A percentile compares a stretch with the other conserved stretches of the same genome.
phyloP scores from a whole-genome alignment of 345 rosid species.

The Laguncularia racemosa region DNA sequence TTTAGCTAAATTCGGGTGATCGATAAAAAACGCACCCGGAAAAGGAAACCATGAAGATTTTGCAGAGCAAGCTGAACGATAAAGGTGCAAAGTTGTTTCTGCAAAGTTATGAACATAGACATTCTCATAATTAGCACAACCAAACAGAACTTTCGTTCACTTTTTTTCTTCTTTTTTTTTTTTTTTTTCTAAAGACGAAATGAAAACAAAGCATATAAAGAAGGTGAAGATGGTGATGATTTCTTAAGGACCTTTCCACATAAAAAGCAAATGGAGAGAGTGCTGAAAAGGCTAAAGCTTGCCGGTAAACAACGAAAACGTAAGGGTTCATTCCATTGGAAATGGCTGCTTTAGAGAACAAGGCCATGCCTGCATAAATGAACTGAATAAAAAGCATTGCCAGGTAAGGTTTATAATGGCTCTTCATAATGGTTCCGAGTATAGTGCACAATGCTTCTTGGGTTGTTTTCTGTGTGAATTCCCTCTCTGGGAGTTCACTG shows the following conservation, averaged over 20 bases:
- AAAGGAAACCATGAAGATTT: constrained; percentile 45
- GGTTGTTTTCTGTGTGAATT: no score
- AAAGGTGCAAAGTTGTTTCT: constrained; percentile 37
- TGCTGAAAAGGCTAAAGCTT: constrained; percentile 61
- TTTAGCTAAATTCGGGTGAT: not conserved
- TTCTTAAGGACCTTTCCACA: constrained; percentile 51
- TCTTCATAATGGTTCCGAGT: constrained; percentile 1
- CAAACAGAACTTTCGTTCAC: not conserved
- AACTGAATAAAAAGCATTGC: constrained; percentile 57
- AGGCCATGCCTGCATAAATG: constrained; percentile 72
- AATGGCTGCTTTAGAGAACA: constrained; percentile 71
- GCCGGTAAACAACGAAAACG: constrained; percentile 72
- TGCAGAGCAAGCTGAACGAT: constrained; percentile 29
- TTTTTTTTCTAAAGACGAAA: not conserved
- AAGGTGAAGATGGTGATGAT: not conserved
- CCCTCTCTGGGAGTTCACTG: no score
- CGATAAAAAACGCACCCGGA: constrained; percentile 29
- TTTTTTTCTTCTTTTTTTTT: no score
- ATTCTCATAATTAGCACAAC: no score
- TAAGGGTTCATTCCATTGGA: constrained; percentile 69
- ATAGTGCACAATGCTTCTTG: no score
- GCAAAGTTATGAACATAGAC: constrained; percentile 8
- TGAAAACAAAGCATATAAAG: not conserved
- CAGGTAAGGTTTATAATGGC: constrained; percentile 39
- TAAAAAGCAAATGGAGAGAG: constrained; percentile 67